phyloP scores from a whole-genome alignment of 2,329 filamentous ascomycete species.

The Pseudopithomyces chartarum region DNA sequence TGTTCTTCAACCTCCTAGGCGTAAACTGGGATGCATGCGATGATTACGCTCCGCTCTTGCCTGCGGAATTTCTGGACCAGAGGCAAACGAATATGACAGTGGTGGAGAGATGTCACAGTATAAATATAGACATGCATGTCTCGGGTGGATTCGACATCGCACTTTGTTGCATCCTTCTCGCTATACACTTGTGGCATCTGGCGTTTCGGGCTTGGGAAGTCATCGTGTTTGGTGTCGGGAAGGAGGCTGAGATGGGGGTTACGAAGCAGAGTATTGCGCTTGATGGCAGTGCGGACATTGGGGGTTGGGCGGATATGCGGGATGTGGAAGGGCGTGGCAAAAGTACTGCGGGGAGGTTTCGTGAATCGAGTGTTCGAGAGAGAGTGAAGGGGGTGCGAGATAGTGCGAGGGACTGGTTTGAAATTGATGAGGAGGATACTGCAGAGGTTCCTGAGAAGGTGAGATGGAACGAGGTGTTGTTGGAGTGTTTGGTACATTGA shows the following conservation, averaged over 20 bases:
- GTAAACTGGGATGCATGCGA: constrained; percentile 12
- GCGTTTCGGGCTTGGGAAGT: background rate
- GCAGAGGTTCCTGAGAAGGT: background rate
- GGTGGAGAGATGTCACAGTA: constrained; percentile 5
- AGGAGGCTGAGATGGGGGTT: background rate
- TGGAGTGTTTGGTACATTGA: constrained; percentile 14
- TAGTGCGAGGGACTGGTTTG: background rate
- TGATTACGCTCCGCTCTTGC: background rate
- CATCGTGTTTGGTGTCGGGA: background rate
- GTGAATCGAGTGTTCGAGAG: background rate
- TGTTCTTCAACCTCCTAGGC: constrained; percentile 14
- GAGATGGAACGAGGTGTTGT: constrained; percentile 10
- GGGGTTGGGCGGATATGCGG: background rate
- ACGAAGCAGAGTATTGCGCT: background rate
- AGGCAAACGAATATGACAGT: background rate
- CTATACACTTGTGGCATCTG: constrained; percentile 2
- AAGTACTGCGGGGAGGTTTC: background rate
- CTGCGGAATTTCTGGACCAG: background rate
- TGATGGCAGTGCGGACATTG: background rate
- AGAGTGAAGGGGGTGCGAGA: background rate
- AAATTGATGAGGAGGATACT: background rate
- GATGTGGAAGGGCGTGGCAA: background rate
- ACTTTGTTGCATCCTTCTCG: background rate
- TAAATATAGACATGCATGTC: constrained; percentile 14
- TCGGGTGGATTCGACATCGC: constrained; percentile 8